These are phyloP conservation scores for Apocynum venetum DNA, from an alignment of 257 asterid species.

Conservation along the genomic window DNA sequence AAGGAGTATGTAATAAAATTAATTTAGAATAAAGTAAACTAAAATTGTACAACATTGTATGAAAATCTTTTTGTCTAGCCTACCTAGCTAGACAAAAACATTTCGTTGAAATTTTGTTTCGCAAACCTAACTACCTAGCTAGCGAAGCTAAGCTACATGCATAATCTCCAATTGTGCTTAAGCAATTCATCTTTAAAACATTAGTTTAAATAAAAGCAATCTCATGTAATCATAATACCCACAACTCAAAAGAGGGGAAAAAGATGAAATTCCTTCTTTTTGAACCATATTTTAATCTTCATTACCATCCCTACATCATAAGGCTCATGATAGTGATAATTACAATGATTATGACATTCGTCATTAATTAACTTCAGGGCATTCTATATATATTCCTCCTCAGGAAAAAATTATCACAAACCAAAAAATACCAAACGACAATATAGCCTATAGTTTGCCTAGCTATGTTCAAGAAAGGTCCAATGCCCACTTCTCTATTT, in stretches of 20 bases:
- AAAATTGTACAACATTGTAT: no score
- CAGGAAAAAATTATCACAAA: background rate
- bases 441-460: background rate
- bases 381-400: constrained; percentile 13
- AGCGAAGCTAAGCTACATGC: background rate
- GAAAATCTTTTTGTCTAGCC: no score
- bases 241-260: constrained; percentile 38
- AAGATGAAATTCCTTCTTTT: constrained; percentile 15
- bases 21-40: no score
- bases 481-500: constrained; percentile 28
- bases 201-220: constrained; percentile 13
- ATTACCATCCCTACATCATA: constrained; percentile 22
- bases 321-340: constrained; percentile 30
- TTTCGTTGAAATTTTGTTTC: background rate
- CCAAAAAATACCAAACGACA: background rate
- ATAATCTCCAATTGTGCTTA: background rate
- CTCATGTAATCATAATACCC: constrained; percentile 43
- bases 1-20: no score
- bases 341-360: constrained; percentile 30
- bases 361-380: constrained; percentile 23
- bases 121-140: background rate
- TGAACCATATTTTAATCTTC: constrained; percentile 27
- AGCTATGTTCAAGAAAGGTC: constrained; percentile 37
- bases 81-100: no score
- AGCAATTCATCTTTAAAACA: background rate